A percentile compares a stretch with the other conserved stretches of the same genome.
These are phyloP conservation scores for Neofusicoccum ribis DNA, from an alignment of 2,329 filamentous ascomycete genomes.

Conservation along the genomic window DNA sequence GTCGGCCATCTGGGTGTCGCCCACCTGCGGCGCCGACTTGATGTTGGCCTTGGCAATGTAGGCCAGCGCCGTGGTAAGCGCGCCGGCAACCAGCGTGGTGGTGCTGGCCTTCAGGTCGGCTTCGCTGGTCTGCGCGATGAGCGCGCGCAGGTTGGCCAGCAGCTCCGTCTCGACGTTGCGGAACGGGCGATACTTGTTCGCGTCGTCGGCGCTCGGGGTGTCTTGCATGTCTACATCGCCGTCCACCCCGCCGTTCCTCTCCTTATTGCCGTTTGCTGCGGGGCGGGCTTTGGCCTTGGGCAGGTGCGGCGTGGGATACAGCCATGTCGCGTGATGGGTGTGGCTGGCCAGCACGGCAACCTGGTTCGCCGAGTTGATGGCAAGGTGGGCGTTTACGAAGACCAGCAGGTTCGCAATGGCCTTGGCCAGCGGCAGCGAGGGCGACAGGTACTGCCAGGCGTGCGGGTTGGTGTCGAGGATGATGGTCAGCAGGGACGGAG, in stretches of 20 bases:
- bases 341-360: slow-evolving; percentile 91
- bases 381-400: slow-evolving; percentile 95
- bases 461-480: slow-evolving; percentile 96
- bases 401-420: slow-evolving; percentile 88
- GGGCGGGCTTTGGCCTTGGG: background rate
- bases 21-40: slow-evolving; percentile 38
- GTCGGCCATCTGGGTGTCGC: slow-evolving; percentile 48
- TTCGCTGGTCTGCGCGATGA: slow-evolving; percentile 68
- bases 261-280: slow-evolving; percentile 9
- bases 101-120: slow-evolving; percentile 65
- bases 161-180: slow-evolving; percentile 82
- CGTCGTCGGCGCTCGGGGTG: slow-evolving; percentile 44
- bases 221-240: slow-evolving; percentile 11
- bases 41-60: slow-evolving; percentile 85
- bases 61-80: slow-evolving; percentile 82
- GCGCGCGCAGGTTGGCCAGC: slow-evolving; percentile 68
- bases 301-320: slow-evolving; percentile 67
- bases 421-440: slow-evolving; percentile 75
- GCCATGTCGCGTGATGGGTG: slow-evolving; percentile 80
- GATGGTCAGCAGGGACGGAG: slow-evolving; percentile 83
- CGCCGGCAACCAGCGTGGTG: slow-evolving; percentile 87
- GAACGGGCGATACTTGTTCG: slow-evolving; percentile 94
- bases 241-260: background rate
- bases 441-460: slow-evolving; percentile 79
- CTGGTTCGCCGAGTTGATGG: slow-evolving; percentile 90